Evolutionary conservation across 2,329 filamentous ascomycete species (phyloP), one percentile per base, ranked within the genome.

Genomic region (Nothophoma quercina): DNA sequence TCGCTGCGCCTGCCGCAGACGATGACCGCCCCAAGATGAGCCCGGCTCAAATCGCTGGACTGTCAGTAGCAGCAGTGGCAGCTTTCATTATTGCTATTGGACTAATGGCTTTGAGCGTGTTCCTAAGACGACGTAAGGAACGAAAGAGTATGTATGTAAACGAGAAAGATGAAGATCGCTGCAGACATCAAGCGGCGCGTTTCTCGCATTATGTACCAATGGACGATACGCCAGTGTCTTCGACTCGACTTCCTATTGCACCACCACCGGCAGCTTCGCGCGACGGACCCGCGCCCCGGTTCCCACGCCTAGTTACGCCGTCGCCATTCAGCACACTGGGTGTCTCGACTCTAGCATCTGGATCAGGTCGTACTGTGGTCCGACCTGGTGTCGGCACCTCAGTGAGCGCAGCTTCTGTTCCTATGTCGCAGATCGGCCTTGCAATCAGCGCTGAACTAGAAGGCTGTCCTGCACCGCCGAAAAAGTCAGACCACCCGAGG

Each of bases 41-140:
- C 15, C 68, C 73, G 16, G 70, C 72, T 18, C 72, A 76, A 56
- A 75, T 76, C 47, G 70, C 69, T 8, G 73, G 73, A 5, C 62
- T 76, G 12, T 65, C 71, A 7, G 69, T 75, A 30, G 73, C 73
- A 26, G 72, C 68, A 7, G 69, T 67, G 7, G 68, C 73, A 40
- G 64, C 71, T 4, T 71, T 76, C 38, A 65, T 72, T 22, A 57
- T 75, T 44, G 70, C 71, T n/a, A 67, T 73, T 38, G 73, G 71
- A 1, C 60, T 73, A n/a, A 71, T 75, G 67, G 66, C 66, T 26
- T 59, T 75, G 25, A 71, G 71, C 46, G 63, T 74, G 8, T 75
- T 67, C 44, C 52, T 75, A 9, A 59, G 72, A 38, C 69, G 63
- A 45, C 59, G 71, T 34, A 71, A 64, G 46, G 72, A 73, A 55